phyloP scores from a whole-genome alignment of 1,284 basidiomycete genomes.

The Cutaneotrichosporon sp. region DNA sequence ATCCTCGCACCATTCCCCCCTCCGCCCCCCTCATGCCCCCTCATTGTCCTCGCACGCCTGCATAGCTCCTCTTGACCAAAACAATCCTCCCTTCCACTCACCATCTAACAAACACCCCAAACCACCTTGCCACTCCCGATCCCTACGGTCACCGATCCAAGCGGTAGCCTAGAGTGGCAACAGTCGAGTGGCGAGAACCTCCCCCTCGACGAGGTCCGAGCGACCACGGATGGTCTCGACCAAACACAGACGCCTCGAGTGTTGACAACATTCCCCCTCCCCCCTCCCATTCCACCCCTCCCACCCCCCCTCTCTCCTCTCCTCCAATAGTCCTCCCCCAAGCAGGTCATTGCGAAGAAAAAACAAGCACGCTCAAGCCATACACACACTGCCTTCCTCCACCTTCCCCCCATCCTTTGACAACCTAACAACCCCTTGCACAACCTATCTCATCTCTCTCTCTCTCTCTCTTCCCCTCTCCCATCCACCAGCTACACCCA shows the following conservation, averaged over 20 bases:
- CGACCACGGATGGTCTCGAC: neutral
- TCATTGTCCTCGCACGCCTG: too few species aligned
- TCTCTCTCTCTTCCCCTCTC: neutral
- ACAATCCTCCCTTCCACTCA: neutral
- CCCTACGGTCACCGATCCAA: too few species aligned
- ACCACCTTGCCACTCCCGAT: too few species aligned
- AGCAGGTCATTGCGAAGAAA: neutral
- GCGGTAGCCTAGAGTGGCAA: too few species aligned
- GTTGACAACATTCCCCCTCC: neutral
- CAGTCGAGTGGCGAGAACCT: too few species aligned
- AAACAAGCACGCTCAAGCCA: constrained; percentile 2
- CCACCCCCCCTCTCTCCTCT: too few species aligned
- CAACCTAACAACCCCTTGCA: neutral
- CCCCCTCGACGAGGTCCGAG: constrained; percentile 1
- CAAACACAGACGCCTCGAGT: neutral
- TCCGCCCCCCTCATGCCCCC: neutral
- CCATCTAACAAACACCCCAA: neutral
- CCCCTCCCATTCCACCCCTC: too few species aligned
- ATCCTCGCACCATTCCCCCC: too few species aligned
- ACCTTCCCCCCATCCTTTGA: neutral
- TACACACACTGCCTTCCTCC: neutral
- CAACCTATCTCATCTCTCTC: constrained; percentile 2
- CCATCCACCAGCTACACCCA: neutral
- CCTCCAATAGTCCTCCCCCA: too few species aligned
- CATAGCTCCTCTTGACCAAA: neutral